Evolutionary conservation across 2,329 filamentous ascomycete species (phyloP).

Genomic region (Cryphonectria parasitica): DNA sequence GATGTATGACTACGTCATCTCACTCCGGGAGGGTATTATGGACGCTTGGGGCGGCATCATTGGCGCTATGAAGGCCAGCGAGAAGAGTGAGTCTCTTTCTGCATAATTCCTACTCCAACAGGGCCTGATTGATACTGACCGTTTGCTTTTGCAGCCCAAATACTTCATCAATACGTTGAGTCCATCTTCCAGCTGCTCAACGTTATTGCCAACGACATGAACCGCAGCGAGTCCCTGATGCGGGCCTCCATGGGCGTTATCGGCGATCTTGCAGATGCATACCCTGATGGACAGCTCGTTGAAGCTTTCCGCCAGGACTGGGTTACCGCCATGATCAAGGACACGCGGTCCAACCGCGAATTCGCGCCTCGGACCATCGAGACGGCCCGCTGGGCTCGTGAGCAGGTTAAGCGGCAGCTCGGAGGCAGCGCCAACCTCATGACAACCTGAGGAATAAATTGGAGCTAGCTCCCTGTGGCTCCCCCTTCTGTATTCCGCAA

Average conservation of each 20-base stretch:
- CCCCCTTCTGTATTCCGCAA: constrained; percentile 19
- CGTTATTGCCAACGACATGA: constrained; percentile 77
- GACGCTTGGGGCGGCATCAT: constrained; percentile 98
- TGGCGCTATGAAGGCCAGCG: constrained; percentile 84
- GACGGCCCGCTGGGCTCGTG: constrained; percentile 94
- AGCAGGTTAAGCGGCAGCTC: constrained; percentile 93
- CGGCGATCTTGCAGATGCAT: constrained; percentile 92
- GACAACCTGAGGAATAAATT: constrained; percentile 46
- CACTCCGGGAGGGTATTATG: constrained; percentile 95
- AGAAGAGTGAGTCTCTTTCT: constrained; percentile 65
- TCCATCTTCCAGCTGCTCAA: constrained; percentile 87
- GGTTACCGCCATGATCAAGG: constrained; percentile 87
- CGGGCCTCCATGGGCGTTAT: constrained; percentile 96
- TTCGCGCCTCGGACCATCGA: constrained; percentile 85
- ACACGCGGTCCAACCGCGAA: constrained; percentile 87
- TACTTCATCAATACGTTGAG: constrained; percentile 77
- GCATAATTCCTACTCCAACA: not conserved
- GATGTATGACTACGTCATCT: constrained; percentile 96
- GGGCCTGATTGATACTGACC: constrained; percentile 35
- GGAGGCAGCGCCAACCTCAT: constrained; percentile 58
- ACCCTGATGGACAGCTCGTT: constrained; percentile 85
- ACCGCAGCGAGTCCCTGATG: constrained; percentile 89
- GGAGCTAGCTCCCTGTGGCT: constrained; percentile 17
- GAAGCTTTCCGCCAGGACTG: constrained; percentile 89
- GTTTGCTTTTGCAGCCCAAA: constrained; percentile 56